phyloP scores from a whole-genome alignment of 2,329 filamentous ascomycete genomes.

The Penicillium fuscoglaucum region DNA sequence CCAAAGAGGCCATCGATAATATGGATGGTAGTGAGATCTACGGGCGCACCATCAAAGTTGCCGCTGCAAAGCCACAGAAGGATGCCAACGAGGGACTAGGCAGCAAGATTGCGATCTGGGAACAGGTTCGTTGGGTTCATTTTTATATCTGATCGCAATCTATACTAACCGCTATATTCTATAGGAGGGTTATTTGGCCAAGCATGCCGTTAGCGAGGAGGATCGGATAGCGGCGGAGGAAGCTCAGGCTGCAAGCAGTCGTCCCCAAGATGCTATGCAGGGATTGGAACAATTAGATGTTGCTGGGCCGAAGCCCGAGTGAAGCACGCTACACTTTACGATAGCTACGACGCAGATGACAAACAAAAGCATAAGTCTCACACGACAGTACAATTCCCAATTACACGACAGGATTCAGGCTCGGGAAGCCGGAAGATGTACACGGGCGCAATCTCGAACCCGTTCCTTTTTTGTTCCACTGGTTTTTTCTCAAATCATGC shows the following conservation, averaged over 20 bases:
- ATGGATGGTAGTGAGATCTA: constrained; percentile 98
- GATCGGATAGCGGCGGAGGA: constrained; percentile 64
- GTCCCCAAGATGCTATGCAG: constrained; percentile 85
- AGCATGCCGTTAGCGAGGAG: constrained; percentile 81
- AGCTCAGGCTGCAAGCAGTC: constrained; percentile 54
- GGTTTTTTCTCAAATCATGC: constrained; percentile 19
- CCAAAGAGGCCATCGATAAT: constrained; percentile 94
- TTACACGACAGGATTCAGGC: constrained; percentile 28
- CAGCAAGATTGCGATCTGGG: constrained; percentile 93
- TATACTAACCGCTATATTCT: constrained; percentile 27
- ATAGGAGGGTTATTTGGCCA: constrained; percentile 90
- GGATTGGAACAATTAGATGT: constrained; percentile 90
- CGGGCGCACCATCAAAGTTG: constrained; percentile 87
- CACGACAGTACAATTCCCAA: constrained; percentile 30
- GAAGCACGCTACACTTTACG: constrained; percentile 32
- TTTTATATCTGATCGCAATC: constrained; percentile 1
- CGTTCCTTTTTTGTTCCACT: constrained; percentile 19
- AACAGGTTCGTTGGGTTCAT: constrained; percentile 67
- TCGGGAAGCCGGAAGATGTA: constrained; percentile 40
- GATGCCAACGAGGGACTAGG: constrained; percentile 82
- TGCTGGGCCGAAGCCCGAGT: constrained; percentile 82
- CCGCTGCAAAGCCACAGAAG: constrained; percentile 87
- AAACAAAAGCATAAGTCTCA: constrained; percentile 16
- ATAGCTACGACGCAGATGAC: constrained; percentile 26
- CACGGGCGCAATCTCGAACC: constrained; percentile 34